Base-by-base conservation (phyloP, 257 asterid species). In the Petunia axillaris region DNA sequence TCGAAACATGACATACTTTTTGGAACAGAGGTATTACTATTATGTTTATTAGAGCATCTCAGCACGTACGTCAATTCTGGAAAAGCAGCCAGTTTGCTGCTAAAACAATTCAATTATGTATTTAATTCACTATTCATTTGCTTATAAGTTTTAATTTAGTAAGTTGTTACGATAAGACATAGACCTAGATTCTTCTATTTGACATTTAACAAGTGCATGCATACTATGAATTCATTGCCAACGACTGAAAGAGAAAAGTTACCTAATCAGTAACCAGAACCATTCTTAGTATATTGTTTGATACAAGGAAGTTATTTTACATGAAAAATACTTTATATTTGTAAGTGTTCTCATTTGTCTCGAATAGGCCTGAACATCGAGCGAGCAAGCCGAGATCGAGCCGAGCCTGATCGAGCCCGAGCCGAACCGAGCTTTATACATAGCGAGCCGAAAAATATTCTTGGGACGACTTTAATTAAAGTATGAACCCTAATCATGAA, bases 181-280 rank as follows among this genome's bases (percentile, higher is more conserved):
- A 10, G 37, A 48, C 4, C 63, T 35, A 35, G 15, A 35, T 11
- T 65, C 37, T 48, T 35, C 62, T 48, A 73, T 73, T 50, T 48
- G 46, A 50, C 39, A 48, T 50, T 2, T 35, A 73, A 50, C 36
- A 3, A 48, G 50, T 71, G 44, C 35, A 11, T 50, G 58, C 35
- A 11, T 50, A 41, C 62, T 35, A 48, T 50, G 62, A 73, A 73
- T 73, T 71, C 36, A n/a, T 57, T 52, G 52, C 59, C 64, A 71
- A 81, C 15, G 68, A 73, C 44, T 58, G 64, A 43, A 59, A 46
- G 80, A 58, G 74, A 80, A 38, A 80, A 43, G 75, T 0, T 43
- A 80, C 37, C 54, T 57, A 14, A 70, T 59, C 59, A 70, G 2
- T 57, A 14, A 70, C 77, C 59, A 70, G 2, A 70, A 16, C 43